Conservation (phyloP, 345 rosid genomes). For the Eucalyptus grandis region DNA sequence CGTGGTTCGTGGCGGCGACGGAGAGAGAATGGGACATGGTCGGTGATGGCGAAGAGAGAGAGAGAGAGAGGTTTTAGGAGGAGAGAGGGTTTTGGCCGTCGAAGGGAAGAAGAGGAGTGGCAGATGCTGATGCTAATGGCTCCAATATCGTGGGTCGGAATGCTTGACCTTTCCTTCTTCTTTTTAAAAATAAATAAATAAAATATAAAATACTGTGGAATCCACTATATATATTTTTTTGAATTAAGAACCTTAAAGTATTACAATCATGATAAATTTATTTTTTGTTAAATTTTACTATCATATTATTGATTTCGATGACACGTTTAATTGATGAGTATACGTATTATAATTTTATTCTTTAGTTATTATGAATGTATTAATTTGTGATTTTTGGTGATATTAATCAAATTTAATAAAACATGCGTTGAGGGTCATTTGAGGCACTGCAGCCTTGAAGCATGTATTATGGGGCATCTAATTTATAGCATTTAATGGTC, state of each 20-base stretch:
- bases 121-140: neutral
- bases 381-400: rapidly evolving
- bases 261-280: rapidly evolving
- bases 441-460: neutral
- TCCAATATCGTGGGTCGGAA: neutral
- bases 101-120: neutral
- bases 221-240: neutral
- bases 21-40: neutral
- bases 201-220: neutral
- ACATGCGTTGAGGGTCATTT: neutral
- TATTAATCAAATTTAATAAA: no score
- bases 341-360: rapidly evolving
- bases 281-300: rapidly evolving
- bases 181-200: neutral
- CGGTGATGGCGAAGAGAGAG: neutral
- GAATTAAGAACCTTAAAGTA: no score
- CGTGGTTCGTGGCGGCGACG: neutral
- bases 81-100: neutral
- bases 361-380: rapidly evolving
- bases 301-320: no score
- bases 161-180: neutral
- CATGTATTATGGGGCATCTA: neutral
- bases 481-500: neutral
- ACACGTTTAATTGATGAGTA: no score
- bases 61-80: neutral